A percentile compares a stretch with the other conserved stretches of the same genome.
These are phyloP conservation scores for Sutorius eximius DNA, from an alignment of 1,284 basidiomycete species.

Conservation along the genomic window DNA sequence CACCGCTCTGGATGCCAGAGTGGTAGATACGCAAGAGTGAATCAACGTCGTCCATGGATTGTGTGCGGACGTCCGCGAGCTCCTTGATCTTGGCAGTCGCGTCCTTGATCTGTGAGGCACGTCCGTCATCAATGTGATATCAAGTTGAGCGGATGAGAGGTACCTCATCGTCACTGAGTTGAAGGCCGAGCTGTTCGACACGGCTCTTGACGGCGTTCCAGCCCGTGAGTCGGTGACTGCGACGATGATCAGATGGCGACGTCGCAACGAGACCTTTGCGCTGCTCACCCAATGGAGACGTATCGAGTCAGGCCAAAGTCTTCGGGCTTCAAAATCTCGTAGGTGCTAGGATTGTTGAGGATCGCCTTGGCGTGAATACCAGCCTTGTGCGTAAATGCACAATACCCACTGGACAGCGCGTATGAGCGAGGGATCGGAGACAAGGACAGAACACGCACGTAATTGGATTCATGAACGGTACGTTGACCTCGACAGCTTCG, in stretches of 20 bases:
- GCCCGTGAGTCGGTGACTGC: slow-evolving; percentile 87
- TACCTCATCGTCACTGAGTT: slow-evolving; percentile 82
- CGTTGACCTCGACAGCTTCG: slow-evolving; percentile 96
- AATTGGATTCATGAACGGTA: slow-evolving; percentile 96
- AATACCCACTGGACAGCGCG: slow-evolving; percentile 75
- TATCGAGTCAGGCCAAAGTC: slow-evolving; percentile 98
- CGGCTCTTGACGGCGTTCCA: slow-evolving; percentile 99
- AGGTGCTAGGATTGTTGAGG: slow-evolving; percentile 98
- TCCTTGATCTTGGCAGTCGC: slow-evolving; percentile 99
- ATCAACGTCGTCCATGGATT: slow-evolving; percentile 99
- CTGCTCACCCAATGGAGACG: slow-evolving; percentile 87
- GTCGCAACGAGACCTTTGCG: not conserved
- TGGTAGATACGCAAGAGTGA: slow-evolving; percentile 94
- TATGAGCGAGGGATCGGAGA: slow-evolving; percentile 4
- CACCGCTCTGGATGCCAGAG: slow-evolving; percentile 84
- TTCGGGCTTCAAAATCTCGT: slow-evolving; percentile 96
- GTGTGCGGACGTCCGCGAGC: slow-evolving; percentile 96
- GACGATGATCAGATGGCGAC: slow-evolving; percentile 9
- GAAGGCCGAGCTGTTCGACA: slow-evolving; percentile 93
- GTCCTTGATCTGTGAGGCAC: slow-evolving; percentile 78
- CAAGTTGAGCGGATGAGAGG: slow-evolving; percentile 7
- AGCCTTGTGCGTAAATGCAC: slow-evolving; percentile 99
- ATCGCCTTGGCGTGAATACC: slow-evolving; percentile 99
- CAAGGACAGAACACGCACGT: slow-evolving; percentile 50
- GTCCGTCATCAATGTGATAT: slow-evolving; percentile 1